Evolutionary conservation across 352 stramenopile genomes (phyloP).

Genomic region (Globisporangium perplexum): DNA sequence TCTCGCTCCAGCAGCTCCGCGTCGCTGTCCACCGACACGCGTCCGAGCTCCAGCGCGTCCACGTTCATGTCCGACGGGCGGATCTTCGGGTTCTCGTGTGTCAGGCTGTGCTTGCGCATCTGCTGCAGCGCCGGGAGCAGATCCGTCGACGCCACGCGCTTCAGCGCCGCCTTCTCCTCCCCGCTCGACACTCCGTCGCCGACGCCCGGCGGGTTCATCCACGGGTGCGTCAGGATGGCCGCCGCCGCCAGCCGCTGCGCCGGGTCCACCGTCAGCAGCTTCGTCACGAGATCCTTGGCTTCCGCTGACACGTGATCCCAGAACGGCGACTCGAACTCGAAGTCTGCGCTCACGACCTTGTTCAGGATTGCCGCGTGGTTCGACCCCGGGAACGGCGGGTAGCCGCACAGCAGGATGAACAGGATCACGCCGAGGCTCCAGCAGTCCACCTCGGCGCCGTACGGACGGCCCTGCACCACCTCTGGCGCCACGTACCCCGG

Average conservation of each 20-base stretch:
- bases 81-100: conserved; percentile 62
- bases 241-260: conserved; percentile 57
- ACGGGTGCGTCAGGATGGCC: conserved; percentile 67
- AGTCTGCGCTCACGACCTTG: conserved; percentile 78
- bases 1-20: conserved; percentile 63
- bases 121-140: conserved; percentile 59
- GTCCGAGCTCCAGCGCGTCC: conserved; percentile 47
- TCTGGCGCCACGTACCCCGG: conserved; percentile 92
- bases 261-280: conserved; percentile 89
- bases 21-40: conserved; percentile 48
- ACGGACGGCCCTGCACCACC: conserved; percentile 84
- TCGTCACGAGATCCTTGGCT: conserved; percentile 94
- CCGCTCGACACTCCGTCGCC: too few species aligned
- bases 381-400: conserved; percentile 77
- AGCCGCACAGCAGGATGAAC: conserved; percentile 93
- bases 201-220: conserved; percentile 39
- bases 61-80: conserved; percentile 72
- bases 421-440: conserved; percentile 93
- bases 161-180: conserved; percentile 18
- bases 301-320: conserved; percentile 93
- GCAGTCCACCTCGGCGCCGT: conserved; percentile 90
- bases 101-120: conserved; percentile 74
- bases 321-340: conserved; percentile 88
- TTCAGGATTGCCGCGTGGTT: conserved; percentile 70
- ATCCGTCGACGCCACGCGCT: conserved; percentile 39